Evolutionary conservation across 768 basidiomycete species (phyloP).

Genomic region (Auriculariales sp.): DNA sequence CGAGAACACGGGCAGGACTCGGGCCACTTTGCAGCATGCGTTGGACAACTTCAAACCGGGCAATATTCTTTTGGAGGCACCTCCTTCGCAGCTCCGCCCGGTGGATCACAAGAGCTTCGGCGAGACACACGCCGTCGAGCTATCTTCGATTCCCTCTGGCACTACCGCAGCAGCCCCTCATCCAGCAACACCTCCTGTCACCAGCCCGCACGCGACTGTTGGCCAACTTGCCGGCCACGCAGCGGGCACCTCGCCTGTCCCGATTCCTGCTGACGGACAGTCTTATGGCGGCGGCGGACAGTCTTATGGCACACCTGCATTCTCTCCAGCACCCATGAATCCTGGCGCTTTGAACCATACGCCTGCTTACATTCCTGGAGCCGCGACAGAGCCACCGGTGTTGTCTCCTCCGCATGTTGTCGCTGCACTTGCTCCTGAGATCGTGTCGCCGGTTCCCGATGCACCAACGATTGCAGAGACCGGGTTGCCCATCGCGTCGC

Average conservation of each 20-base stretch:
- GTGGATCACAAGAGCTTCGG: conserved; percentile 60
- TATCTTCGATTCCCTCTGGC: conserved; percentile 31
- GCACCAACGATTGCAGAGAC: conserved; percentile 63
- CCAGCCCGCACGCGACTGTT: conserved; percentile 23
- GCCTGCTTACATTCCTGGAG: conserved; percentile 6
- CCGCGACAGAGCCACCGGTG: conserved; percentile 13
- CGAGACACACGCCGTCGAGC: conserved; percentile 65
- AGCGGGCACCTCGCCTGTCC: conserved; percentile 7
- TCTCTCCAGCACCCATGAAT: conserved; percentile 9
- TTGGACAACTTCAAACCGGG: conserved; percentile 69
- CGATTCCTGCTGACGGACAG: conserved; percentile 8
- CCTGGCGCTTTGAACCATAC: conserved; percentile 16
- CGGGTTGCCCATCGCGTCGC: conserved; percentile 52
- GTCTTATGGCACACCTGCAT: neutral
- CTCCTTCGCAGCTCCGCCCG: conserved; percentile 17
- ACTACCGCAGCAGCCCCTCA: conserved; percentile 12
- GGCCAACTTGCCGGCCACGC: conserved; percentile 24
- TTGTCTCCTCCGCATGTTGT: conserved; percentile 14
- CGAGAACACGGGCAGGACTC: conserved; percentile 48
- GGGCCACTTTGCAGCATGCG: conserved; percentile 63
- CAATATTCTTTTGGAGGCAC: conserved; percentile 32
- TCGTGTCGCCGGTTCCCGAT: conserved; percentile 5
- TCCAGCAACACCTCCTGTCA: conserved; percentile 6
- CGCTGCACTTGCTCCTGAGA: neutral
- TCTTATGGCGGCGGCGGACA: neutral